A percentile compares a stretch with the other conserved stretches of the same genome.
These are phyloP conservation scores for Catunica adiposa DNA, from an alignment of 2,329 filamentous ascomycete genomes.

Conservation along the genomic window DNA sequence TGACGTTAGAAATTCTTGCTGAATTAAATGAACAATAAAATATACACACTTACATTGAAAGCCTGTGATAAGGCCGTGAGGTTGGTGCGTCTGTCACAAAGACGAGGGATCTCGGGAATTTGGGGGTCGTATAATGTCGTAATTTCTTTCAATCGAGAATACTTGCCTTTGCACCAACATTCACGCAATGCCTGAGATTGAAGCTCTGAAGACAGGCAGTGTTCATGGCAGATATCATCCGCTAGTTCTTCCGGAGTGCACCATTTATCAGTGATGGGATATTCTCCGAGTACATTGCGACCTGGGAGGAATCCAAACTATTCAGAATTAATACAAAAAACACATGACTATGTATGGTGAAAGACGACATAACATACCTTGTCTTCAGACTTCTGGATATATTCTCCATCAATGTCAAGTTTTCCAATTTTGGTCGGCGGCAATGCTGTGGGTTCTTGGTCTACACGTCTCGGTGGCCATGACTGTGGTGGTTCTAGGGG, in stretches of 20 bases:
- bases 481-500: neutral
- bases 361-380: neutral
- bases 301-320: neutral
- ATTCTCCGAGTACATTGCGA: neutral
- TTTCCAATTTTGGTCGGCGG: neutral
- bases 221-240: neutral
- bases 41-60: constrained; percentile 31
- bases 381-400: neutral
- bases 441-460: neutral
- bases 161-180: neutral
- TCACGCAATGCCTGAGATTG: neutral
- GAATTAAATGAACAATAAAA: neutral
- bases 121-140: neutral
- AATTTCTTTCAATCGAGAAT: neutral
- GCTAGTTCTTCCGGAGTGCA: neutral
- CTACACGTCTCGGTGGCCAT: neutral
- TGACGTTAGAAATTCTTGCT: too few relatives aligned
- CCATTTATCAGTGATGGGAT: neutral
- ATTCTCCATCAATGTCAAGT: neutral
- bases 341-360: neutral
- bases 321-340: neutral
- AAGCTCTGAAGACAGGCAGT: too few relatives aligned
- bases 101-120: constrained; percentile 9
- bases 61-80: constrained; percentile 40
- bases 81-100: constrained; percentile 33